These are phyloP conservation scores for Penicillium taxi DNA, from an alignment of 495 filamentous ascomycete genomes.

Conservation along the genomic window DNA sequence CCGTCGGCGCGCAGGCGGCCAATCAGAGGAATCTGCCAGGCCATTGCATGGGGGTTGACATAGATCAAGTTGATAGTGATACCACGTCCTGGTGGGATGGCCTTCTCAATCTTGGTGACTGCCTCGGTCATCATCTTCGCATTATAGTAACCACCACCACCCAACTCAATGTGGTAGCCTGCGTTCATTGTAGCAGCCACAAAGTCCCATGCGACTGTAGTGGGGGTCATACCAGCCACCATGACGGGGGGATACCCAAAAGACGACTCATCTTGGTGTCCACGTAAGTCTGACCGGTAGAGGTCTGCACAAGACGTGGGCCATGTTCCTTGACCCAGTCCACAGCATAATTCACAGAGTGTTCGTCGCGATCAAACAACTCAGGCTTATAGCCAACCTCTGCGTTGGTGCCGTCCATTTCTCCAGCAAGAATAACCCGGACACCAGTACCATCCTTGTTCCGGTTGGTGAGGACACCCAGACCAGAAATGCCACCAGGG, in stretches of 20 bases:
- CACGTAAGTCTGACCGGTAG: conserved; percentile 77
- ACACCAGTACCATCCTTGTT: conserved; percentile 98
- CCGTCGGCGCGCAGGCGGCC: conserved; percentile 77
- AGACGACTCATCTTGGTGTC: conserved; percentile 97
- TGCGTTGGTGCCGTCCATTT: conserved; percentile 77
- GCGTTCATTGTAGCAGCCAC: conserved; percentile 93
- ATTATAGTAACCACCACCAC: conserved; percentile 88
- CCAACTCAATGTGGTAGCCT: conserved; percentile 88
- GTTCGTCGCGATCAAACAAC: conserved; percentile 89
- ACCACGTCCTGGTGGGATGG: conserved; percentile 81
- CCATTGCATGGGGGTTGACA: conserved; percentile 92
- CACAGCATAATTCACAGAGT: conserved; percentile 90
- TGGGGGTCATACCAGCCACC: conserved; percentile 95
- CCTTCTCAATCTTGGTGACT: conserved; percentile 79
- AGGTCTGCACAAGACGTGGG: conserved; percentile 78
- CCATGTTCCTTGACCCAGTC: conserved; percentile 98
- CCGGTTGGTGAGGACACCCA: conserved; percentile 92
- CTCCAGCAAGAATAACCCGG: conserved; percentile 84
- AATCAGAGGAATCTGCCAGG: conserved; percentile 92
- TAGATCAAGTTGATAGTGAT: conserved; percentile 95
- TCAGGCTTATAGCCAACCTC: conserved; percentile 97
- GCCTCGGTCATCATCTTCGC: conserved; percentile 84
- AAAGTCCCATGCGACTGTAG: conserved; percentile 91
- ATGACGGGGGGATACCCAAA: conserved; percentile 83
- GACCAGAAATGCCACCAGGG: conserved; percentile 89